Percentiles rank a stretch among this genome's conserved stretches.
phyloP scores from a whole-genome alignment of 768 basidiomycete genomes.

The Kwoniella dendrophila region DNA sequence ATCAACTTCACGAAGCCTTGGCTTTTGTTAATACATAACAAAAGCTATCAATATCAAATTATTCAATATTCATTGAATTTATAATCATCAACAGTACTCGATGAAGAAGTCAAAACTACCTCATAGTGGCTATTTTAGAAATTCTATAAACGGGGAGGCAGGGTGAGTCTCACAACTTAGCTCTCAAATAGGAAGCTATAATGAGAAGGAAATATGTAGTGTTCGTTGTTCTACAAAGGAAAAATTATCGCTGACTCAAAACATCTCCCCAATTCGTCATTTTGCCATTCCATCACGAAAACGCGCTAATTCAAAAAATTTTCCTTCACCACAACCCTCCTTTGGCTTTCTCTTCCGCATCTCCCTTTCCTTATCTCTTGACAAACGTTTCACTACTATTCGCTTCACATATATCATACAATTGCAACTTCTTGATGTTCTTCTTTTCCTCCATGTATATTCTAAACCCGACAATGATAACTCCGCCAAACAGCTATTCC shows the following conservation, averaged over 20 bases:
- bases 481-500: conserved; percentile 32
- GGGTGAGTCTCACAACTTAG: no score
- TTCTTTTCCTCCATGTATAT: neutral
- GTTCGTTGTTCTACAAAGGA: no score
- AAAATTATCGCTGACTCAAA: conserved; percentile 7
- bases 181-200: no score
- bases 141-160: conserved; percentile 34
- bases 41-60: neutral
- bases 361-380: conserved; percentile 6
- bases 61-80: conserved; percentile 6
- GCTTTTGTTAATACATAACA: no score
- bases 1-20: no score
- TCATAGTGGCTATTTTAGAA: conserved; percentile 45
- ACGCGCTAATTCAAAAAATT: neutral
- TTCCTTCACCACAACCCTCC: no score
- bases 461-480: neutral
- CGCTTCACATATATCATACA: no score
- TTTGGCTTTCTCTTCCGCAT: conserved; percentile 3
- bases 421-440: neutral
- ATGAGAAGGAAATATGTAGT: no score
- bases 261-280: neutral
- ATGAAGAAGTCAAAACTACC: conserved; percentile 52
- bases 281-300: neutral
- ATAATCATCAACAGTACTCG: conserved; percentile 17
- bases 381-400: neutral